phyloP scores from a whole-genome alignment of 2,329 filamentous ascomycete species.

The Bipolaris cookei region DNA sequence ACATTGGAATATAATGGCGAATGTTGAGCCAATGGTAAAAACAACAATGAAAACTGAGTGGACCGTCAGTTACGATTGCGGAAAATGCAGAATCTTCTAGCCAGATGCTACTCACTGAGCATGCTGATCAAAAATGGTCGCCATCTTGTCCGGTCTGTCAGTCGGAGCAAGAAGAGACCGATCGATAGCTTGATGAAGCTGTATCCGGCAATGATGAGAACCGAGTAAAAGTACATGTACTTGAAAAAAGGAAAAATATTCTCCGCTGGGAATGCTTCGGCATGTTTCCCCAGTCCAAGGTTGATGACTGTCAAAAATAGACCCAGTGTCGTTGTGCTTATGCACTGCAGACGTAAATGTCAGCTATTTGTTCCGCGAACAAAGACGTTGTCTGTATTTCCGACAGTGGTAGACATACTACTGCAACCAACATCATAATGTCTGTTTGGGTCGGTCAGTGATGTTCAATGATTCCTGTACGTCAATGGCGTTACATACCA shows the following conservation, averaged over 20 bases:
- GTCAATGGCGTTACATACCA: constrained; percentile 16
- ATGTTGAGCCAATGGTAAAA: constrained; percentile 37
- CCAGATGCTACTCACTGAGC: constrained; percentile 46
- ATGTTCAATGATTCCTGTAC: not conserved
- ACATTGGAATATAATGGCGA: constrained; percentile 37
- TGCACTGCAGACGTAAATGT: constrained; percentile 6
- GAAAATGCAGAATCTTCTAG: not conserved
- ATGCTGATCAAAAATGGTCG: constrained; percentile 51
- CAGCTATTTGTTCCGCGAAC: not conserved
- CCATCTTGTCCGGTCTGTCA: constrained; percentile 44
- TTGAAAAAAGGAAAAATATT: constrained; percentile 47
- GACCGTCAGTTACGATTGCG: not conserved
- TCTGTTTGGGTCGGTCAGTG: constrained; percentile 26
- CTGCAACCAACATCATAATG: constrained; percentile 48
- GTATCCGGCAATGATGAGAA: constrained; percentile 55
- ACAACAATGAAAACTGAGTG: constrained; percentile 19
- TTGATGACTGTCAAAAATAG: constrained; percentile 30
- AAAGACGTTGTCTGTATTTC: not conserved
- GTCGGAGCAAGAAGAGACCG: constrained; percentile 55
- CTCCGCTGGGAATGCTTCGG: constrained; percentile 36
- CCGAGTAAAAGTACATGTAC: constrained; percentile 54
- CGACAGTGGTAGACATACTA: constrained; percentile 15
- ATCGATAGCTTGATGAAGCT: constrained; percentile 58
- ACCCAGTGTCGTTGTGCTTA: constrained; percentile 23
- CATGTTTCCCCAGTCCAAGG: constrained; percentile 57